Percentiles rank a stretch among this genome's conserved stretches.
These are phyloP conservation scores for Phtheirospermum japonicum DNA, from an alignment of 257 asterid species.

Conservation along the genomic window DNA sequence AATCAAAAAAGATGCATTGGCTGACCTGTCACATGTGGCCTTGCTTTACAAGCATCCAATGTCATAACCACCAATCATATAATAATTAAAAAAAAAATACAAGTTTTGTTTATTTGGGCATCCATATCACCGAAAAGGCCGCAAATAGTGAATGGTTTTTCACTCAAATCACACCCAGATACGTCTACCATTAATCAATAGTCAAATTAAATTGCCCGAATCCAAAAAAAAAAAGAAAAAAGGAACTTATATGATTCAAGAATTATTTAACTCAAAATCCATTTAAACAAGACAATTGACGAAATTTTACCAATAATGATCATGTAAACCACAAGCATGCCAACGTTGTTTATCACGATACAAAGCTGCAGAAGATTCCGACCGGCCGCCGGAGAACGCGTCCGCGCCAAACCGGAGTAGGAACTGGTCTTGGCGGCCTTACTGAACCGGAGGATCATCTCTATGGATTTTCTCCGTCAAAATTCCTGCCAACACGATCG, in stretches of 20 bases:
- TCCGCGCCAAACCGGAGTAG: conserved; percentile 68
- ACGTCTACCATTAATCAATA: not conserved
- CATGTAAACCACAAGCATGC: conserved; percentile 80
- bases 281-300: conserved; percentile 4
- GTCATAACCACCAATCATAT: conserved; percentile 20
- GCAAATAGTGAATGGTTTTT: not conserved
- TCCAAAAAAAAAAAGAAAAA: not conserved
- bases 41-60: conserved; percentile 26
- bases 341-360: conserved; percentile 69
- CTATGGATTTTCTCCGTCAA: conserved; percentile 78
- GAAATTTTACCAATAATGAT: conserved; percentile 62
- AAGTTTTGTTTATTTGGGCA: not conserved
- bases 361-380: conserved; percentile 63
- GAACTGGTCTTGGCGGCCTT: conserved; percentile 64
- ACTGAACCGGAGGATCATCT: conserved; percentile 65
- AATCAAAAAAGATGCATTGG: conserved; percentile 22
- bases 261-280: not conserved
- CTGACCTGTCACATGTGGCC: conserved; percentile 29
- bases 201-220: not conserved
- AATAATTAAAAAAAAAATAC: not conserved
- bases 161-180: conserved; percentile 7
- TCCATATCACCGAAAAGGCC: conserved; percentile 13
- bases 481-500: conserved; percentile 59
- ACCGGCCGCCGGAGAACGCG: conserved; percentile 54
- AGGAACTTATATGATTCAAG: not conserved